Evolutionary conservation across 257 asterid species (phyloP).

Genomic region (Solanum pennellii): DNA sequence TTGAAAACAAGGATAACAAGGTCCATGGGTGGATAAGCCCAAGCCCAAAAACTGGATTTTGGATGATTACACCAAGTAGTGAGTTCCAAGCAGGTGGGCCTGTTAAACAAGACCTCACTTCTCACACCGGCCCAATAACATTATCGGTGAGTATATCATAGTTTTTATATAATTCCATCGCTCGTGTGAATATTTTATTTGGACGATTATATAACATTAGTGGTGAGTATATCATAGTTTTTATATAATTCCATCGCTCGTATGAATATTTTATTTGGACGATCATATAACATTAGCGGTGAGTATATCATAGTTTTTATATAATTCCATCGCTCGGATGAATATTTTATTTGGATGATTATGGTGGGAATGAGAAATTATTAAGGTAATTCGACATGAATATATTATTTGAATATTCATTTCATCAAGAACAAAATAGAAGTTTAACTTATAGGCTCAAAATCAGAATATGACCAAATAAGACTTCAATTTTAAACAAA

Average conservation of each 20-base stretch:
- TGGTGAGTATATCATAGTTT: too few species aligned
- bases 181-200: neutral
- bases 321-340: too few species aligned
- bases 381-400: neutral
- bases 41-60: constrained; percentile 13
- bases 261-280: too few species aligned
- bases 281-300: too few species aligned
- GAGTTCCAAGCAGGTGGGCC: constrained; percentile 27
- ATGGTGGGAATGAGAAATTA: neutral
- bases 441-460: neutral
- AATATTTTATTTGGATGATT: too few species aligned
- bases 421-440: too few species aligned
- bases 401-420: neutral
- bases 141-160: constrained; percentile 6
- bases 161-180: neutral
- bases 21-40: constrained; percentile 25
- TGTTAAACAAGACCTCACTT: constrained; percentile 28
- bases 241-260: too few species aligned
- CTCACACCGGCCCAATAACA: constrained; percentile 23
- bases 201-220: too few species aligned
- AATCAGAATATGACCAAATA: too few species aligned
- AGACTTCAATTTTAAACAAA: too few species aligned
- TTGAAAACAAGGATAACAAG: constrained; percentile 11
- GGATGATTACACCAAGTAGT: constrained; percentile 25
- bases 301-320: too few species aligned